Evolutionary conservation across 768 basidiomycete species (phyloP).

Genomic region (Suillus clintonianus): DNA sequence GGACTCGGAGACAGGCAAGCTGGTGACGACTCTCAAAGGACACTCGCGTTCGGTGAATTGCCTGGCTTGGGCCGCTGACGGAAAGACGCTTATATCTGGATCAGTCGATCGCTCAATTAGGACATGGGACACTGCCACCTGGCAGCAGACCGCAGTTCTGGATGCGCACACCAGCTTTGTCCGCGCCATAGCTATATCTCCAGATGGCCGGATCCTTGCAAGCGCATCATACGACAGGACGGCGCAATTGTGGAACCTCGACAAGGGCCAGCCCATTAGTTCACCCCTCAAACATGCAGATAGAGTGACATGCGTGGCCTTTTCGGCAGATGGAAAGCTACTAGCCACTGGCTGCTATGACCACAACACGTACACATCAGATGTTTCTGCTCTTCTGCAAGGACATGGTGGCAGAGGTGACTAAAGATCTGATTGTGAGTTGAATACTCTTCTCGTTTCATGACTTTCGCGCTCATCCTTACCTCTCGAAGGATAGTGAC

Average conservation of each 20-base stretch:
- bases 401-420: background rate
- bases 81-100: background rate
- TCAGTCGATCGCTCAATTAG: background rate
- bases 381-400: background rate
- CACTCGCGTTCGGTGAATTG: background rate
- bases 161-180: background rate
- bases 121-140: background rate
- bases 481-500: background rate
- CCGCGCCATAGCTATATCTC: background rate
- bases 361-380: background rate
- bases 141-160: background rate
- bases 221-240: background rate
- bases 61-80: background rate
- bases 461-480: background rate
- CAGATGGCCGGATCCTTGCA: background rate
- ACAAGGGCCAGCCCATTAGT: background rate
- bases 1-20: background rate
- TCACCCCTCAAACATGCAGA: background rate
- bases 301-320: conserved; percentile 66
- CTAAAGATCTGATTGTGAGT: background rate
- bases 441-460: background rate
- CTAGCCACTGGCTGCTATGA: conserved; percentile 80
- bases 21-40: background rate
- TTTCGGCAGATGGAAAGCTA: conserved; percentile 90
- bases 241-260: background rate